phyloP scores from a whole-genome alignment of 1,139 yeast genomes.

The Candida tropicalis region DNA sequence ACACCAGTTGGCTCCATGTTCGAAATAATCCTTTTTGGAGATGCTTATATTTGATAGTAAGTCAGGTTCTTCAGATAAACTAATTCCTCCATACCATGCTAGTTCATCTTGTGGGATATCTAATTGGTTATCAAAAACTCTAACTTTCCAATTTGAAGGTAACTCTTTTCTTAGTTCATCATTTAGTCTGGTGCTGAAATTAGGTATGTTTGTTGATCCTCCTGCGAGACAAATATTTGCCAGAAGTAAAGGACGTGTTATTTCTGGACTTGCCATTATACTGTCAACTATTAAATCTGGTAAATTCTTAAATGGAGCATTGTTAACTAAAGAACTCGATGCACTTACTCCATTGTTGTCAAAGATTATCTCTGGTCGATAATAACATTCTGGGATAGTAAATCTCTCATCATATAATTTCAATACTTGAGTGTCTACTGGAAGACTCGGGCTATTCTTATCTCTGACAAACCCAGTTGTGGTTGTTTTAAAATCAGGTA shows the following conservation, averaged over 20 bases:
- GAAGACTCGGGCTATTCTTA: conserved; percentile 14
- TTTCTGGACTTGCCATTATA: conserved; percentile 70
- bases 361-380: conserved; percentile 75
- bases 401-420: conserved; percentile 81
- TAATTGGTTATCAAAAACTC: conserved; percentile 36
- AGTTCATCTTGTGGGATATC: conserved; percentile 27
- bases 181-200: conserved; percentile 62
- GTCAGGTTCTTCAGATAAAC: conserved; percentile 51
- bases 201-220: conserved; percentile 74
- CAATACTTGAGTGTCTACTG: conserved; percentile 62
- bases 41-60: conserved; percentile 60
- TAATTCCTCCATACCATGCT: conserved; percentile 47
- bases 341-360: conserved; percentile 36
- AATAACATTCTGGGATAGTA: conserved; percentile 81
- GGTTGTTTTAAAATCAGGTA: conserved; percentile 86
- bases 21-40: conserved; percentile 78
- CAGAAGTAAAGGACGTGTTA: conserved; percentile 72
- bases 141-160: conserved; percentile 67
- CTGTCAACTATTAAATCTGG: conserved; percentile 78
- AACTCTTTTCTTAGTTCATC: conserved; percentile 65
- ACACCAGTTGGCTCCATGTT: conserved; percentile 83
- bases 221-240: conserved; percentile 84
- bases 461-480: conserved; percentile 61
- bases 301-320: conserved; percentile 68
- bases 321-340: conserved; percentile 34